Base-by-base conservation (phyloP, 768 basidiomycete species). In the Pulveroboletus frians region DNA sequence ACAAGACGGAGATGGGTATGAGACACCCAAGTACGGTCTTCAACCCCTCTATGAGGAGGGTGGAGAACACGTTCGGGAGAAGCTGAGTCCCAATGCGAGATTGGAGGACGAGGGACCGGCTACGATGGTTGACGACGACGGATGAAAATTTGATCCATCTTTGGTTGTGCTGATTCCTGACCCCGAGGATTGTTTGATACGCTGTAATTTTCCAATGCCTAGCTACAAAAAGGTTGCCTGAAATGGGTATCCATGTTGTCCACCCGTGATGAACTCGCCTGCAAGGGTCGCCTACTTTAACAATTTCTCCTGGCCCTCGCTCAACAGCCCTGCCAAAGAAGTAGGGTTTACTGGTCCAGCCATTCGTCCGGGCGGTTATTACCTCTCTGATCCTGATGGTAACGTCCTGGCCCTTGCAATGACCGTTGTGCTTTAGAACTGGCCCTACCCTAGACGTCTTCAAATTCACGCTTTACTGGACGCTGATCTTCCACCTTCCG, bases 401-500 rank as follows among this genome's bases (percentile, higher is more conserved):
- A 31, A 26, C 14, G 44, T 44, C 21, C 20, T 21, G 4, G 21
- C 30, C 4, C 26, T 9, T 18, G 6, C 8, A n/a, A 18, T 30
- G 4, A 4, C 30, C 2, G 9, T 9, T 29, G 21, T 10, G 15
- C 13, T 20, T 11, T 4, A 8, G 29, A 30, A 20, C n/a, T 18
- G 30, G 35, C 11, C 31, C 39, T 7, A 21, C 17, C 15, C 21
- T 26, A 76, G 75, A 73, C 38, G 53, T 77, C 39, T 76, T 74
- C 56, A 63, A 54, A 11, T 76, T 76, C 61, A 76, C 74, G 9
- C 64, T 77, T 10, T 76, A 74, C 54, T 76, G 75, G 75, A 73
- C 72, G 1, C 47, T 76, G n/a, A 62, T 76, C 23, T 71, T 76
- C 54, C 70, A 76, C 57, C 62, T 63, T n/a, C 75, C 76, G 0